phyloP scores from a whole-genome alignment of 1,284 basidiomycete species.

The Ganoderma multipileum region DNA sequence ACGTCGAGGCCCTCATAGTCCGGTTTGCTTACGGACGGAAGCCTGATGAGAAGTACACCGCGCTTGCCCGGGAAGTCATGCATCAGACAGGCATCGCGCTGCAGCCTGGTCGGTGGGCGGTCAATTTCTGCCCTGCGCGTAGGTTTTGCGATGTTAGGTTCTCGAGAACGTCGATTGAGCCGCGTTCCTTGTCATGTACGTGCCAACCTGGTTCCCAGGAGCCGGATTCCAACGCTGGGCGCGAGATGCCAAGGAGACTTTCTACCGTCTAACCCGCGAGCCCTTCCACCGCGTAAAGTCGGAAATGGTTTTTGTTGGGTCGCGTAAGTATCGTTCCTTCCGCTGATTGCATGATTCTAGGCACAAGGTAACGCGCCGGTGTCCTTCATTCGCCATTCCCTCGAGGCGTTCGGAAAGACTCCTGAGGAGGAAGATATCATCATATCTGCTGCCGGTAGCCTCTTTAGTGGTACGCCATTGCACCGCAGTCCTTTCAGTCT shows the following conservation, averaged over 20 bases:
- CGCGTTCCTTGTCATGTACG: conserved; percentile 7
- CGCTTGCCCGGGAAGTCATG: conserved; percentile 16
- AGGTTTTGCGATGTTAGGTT: not conserved
- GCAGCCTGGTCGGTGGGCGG: conserved; percentile 19
- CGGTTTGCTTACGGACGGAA: conserved; percentile 15
- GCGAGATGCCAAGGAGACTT: conserved; percentile 5
- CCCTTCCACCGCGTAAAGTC: conserved; percentile 11
- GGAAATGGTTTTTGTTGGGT: conserved; percentile 4
- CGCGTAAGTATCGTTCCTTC: not conserved
- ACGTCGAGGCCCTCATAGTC: conserved; percentile 10
- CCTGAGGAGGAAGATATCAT: conserved; percentile 16
- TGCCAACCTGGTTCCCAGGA: conserved; percentile 17
- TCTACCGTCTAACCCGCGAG: conserved; percentile 2
- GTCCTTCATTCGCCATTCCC: conserved; percentile 10
- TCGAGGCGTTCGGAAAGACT: not conserved
- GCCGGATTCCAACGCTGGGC: conserved; percentile 21
- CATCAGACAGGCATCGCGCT: conserved; percentile 14
- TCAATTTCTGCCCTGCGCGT: conserved; percentile 14
- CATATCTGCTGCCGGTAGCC: conserved; percentile 18
- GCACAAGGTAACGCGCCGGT: not conserved
- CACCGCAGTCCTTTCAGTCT: not conserved
- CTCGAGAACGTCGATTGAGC: not conserved
- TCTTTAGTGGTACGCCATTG: conserved; percentile 17
- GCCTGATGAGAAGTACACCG: conserved; percentile 8
- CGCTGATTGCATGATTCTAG: not conserved